Evolutionary conservation across 495 filamentous ascomycete genomes (phyloP).

Genomic region (Annulohypoxylon nitens): DNA sequence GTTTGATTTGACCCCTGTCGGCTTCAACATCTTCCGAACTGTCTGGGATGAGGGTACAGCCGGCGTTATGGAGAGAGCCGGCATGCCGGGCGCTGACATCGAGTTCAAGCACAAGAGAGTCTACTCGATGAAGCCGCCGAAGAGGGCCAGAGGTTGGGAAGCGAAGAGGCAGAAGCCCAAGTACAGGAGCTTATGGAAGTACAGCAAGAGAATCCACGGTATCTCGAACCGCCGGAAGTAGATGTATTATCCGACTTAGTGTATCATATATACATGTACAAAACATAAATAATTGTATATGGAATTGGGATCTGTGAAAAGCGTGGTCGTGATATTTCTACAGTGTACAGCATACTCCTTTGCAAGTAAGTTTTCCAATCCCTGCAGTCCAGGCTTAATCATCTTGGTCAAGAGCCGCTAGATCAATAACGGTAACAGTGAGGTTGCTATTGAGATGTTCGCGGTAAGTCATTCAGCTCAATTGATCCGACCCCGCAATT

Average conservation of each 20-base stretch:
- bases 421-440: slow-evolving; percentile 14
- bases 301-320: slow-evolving; percentile 10
- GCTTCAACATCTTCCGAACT: slow-evolving; percentile 86
- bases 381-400: not conserved
- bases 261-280: slow-evolving; percentile 46
- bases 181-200: slow-evolving; percentile 68
- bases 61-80: slow-evolving; percentile 85
- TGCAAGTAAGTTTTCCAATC: not conserved
- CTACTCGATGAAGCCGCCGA: slow-evolving; percentile 63
- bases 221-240: slow-evolving; percentile 42
- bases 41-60: slow-evolving; percentile 89
- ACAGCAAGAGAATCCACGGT: slow-evolving; percentile 60
- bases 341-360: not conserved
- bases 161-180: slow-evolving; percentile 67
- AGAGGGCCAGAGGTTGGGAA: slow-evolving; percentile 68
- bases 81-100: slow-evolving; percentile 79
- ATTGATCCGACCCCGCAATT: slow-evolving; percentile 29
- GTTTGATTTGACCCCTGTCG: slow-evolving; percentile 77
- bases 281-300: slow-evolving; percentile 34
- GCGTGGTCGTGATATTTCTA: not conserved
- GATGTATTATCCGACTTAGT: slow-evolving; percentile 28
- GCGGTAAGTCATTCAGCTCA: not conserved
- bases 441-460: slow-evolving; percentile 16
- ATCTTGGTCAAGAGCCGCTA: not conserved
- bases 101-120: slow-evolving; percentile 83